Evolutionary conservation across 805 yeast species (phyloP), one percentile per base, ranked within the genome.

Genomic region (Metschnikowia anglica): DNA sequence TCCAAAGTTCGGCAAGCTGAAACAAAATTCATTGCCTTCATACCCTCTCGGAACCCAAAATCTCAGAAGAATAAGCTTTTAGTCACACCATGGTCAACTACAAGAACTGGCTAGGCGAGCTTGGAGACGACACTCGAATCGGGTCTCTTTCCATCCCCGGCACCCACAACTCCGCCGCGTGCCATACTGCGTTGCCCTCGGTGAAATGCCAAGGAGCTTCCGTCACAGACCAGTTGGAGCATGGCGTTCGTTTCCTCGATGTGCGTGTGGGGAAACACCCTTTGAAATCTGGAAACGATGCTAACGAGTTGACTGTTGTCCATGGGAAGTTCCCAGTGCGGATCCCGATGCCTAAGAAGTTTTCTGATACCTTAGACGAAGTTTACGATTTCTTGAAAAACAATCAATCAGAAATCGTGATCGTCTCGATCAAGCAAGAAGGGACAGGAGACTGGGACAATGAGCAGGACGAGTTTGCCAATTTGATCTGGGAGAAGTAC

Each of bases 141-240:
- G 70, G 83, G 3, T 65, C 73, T 43, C 68, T 85, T 39, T 69
- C 90, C 0, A 68, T 85, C 39, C 89, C 91, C 8, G 93, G 93
- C n/a, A 85, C 91, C n/a, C 93, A 85, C 65, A 85, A 85, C 59
- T 74, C 87, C 31, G 88, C 85, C 11, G 91, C 91, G 5, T 79
- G 76, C 52, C 81, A 82, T 58, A 66, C 75, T 6, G 83, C 90
- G 2, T 64, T 83, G 34, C 91, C 91, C 21, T 79, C 88, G 0
- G 90, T 85, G 23, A 83, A 80, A 58, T 85, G 93, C 60, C 93
- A 85, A 60, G 84, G 79, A 13, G 76, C 70, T 6, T 61, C 79
- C 1, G 70, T 85, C 37, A 61, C 72, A 2, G 78, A 76, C 2
- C 93, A 85, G 62, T 74, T 85, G 65, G 62, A 74, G 39, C 70